phyloP scores from a whole-genome alignment of 176 grass and related monocot genomes.

The Avena sativa region DNA sequence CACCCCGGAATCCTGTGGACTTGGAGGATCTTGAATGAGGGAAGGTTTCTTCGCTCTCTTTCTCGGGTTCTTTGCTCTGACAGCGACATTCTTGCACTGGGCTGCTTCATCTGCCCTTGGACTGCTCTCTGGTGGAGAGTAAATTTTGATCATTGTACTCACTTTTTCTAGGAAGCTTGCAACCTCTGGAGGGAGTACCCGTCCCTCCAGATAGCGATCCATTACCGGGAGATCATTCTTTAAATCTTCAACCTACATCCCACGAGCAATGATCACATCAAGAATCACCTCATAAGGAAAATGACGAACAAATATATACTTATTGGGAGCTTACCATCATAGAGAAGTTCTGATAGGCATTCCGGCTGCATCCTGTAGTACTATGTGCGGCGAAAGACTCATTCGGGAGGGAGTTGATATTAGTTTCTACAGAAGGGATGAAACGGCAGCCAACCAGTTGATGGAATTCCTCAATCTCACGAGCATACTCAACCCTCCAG shows the following conservation, averaged over 20 bases:
- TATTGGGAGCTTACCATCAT: slow-evolving; percentile 46
- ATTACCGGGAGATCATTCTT: slow-evolving; percentile 67
- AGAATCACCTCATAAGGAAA: slow-evolving; percentile 8
- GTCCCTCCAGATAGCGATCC: slow-evolving; percentile 53
- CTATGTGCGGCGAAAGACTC: slow-evolving; percentile 23
- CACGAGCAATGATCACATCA: slow-evolving; percentile 24
- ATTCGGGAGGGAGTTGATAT: slow-evolving; percentile 42
- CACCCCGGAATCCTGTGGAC: background rate
- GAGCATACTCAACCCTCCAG: slow-evolving; percentile 70
- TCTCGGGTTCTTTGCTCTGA: slow-evolving; percentile 48
- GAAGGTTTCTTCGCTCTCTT: slow-evolving; percentile 38
- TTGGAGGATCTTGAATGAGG: slow-evolving; percentile 45
- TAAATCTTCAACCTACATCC: slow-evolving; percentile 58
- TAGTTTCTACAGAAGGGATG: slow-evolving; percentile 45
- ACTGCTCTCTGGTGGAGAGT: slow-evolving; percentile 36
- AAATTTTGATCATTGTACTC: slow-evolving; percentile 54
- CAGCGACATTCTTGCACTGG: background rate
- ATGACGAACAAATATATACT: background rate
- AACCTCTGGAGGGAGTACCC: slow-evolving; percentile 61
- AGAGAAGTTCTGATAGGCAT: slow-evolving; percentile 44
- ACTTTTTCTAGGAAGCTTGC: slow-evolving; percentile 57
- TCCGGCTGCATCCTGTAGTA: slow-evolving; percentile 30
- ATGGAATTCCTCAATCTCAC: slow-evolving; percentile 67
- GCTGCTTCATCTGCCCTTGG: slow-evolving; percentile 38
- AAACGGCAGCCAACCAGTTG: slow-evolving; percentile 61